Evolutionary conservation across 2,329 filamentous ascomycete genomes (phyloP).

Genomic region (Daldinia sp.): DNA sequence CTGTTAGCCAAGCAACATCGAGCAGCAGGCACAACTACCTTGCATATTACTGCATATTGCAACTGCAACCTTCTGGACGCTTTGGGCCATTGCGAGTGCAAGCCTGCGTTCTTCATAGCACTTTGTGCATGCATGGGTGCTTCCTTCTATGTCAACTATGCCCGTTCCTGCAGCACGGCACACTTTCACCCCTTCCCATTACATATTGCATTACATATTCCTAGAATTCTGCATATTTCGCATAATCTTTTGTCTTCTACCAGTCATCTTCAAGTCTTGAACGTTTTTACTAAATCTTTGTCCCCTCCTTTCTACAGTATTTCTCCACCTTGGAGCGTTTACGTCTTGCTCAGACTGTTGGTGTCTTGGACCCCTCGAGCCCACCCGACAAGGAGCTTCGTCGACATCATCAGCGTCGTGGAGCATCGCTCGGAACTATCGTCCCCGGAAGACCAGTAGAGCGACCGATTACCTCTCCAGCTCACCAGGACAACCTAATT

Average conservation of each 20-base stretch:
- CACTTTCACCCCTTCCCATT: conserved; percentile 26
- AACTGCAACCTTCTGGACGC: conserved; percentile 45
- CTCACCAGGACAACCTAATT: conserved; percentile 48
- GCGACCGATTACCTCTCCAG: conserved; percentile 42
- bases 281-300: conserved; percentile 39
- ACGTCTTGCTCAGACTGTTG: conserved; percentile 65
- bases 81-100: conserved; percentile 44
- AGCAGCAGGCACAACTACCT: conserved; percentile 26
- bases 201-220: conserved; percentile 10
- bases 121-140: conserved; percentile 33
- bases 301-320: conserved; percentile 57
- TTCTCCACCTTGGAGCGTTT: conserved; percentile 71
- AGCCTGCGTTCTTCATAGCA: conserved; percentile 20
- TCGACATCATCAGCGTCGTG: conserved; percentile 29
- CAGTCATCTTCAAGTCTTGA: conserved; percentile 1
- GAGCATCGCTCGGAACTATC: conserved; percentile 31
- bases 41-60: conserved; percentile 28
- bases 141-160: conserved; percentile 31
- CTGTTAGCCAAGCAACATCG: conserved; percentile 28
- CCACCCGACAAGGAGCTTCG: conserved; percentile 17
- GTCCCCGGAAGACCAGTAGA: conserved; percentile 27
- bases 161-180: conserved; percentile 46
- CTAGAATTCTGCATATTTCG: neutral
- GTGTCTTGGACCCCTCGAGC: conserved; percentile 34
- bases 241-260: neutral